These are phyloP conservation scores for Ceratobasidium papillatum DNA, from an alignment of 1,284 basidiomycete species.

Conservation along the genomic window DNA sequence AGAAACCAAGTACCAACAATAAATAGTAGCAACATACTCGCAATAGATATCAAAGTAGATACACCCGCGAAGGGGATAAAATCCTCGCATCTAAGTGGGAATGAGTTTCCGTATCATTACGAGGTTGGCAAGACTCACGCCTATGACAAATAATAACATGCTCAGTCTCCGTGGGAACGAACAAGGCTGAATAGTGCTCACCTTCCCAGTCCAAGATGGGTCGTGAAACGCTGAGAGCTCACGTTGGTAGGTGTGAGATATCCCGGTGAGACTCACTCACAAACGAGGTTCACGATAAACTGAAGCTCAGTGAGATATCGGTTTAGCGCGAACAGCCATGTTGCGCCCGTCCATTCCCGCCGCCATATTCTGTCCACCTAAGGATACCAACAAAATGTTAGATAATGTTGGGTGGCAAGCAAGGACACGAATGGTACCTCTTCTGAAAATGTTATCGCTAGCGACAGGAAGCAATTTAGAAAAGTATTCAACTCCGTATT, in stretches of 20 bases:
- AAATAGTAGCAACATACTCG: not conserved
- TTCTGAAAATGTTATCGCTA: slow-evolving; percentile 28
- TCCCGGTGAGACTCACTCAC: not conserved
- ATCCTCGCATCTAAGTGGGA: not conserved
- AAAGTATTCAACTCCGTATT: not conserved
- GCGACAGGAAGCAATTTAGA: not conserved
- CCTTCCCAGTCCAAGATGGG: slow-evolving; percentile 19
- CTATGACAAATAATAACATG: not conserved
- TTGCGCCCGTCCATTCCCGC: slow-evolving; percentile 37
- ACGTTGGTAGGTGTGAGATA: not conserved
- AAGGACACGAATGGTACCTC: not conserved
- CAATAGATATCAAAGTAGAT: slow-evolving; percentile 25
- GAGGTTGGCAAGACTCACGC: not conserved
- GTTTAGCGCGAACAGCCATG: slow-evolving; percentile 33
- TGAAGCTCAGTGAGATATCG: slow-evolving; percentile 36
- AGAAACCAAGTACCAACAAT: not conserved
- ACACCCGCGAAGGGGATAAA: slow-evolving; percentile 21
- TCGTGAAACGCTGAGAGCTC: slow-evolving; percentile 15
- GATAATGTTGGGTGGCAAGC: not conserved
- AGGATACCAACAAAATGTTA: not conserved
- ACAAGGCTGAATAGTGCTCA: not conserved
- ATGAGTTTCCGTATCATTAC: not conserved
- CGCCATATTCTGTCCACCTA: slow-evolving; percentile 32
- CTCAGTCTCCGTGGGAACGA: not conserved
- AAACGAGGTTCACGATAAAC: slow-evolving; percentile 37